Percentiles rank a stretch among this genome's conserved stretches.
phyloP scores from a whole-genome alignment of 495 filamentous ascomycete genomes.

The Aspergillus baeticus region DNA sequence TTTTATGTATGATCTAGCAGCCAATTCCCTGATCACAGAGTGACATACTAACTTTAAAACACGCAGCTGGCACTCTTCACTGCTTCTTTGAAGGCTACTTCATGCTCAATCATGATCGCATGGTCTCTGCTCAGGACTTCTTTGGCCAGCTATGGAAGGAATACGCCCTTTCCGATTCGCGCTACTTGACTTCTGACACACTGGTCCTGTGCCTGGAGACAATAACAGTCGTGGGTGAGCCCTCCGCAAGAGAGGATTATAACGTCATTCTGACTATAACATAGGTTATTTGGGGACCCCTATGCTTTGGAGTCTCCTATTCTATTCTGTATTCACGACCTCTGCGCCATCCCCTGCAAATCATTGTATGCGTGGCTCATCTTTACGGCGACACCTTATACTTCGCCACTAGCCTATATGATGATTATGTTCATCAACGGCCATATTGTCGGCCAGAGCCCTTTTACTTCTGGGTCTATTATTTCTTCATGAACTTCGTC shows the following conservation, averaged over 20 bases:
- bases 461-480: constrained; percentile 88
- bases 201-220: constrained; percentile 85
- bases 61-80: constrained; percentile 63
- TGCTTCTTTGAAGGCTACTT: constrained; percentile 88
- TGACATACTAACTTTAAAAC: constrained; percentile 8
- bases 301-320: constrained; percentile 67
- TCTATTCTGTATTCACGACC: constrained; percentile 58
- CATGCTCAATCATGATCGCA: constrained; percentile 60
- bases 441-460: constrained; percentile 73
- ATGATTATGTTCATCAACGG: constrained; percentile 54
- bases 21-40: not conserved
- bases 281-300: constrained; percentile 72
- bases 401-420: constrained; percentile 76
- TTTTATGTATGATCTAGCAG: constrained; percentile 50
- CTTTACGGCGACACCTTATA: constrained; percentile 86
- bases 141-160: constrained; percentile 88
- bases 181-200: constrained; percentile 74
- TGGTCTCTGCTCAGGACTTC: constrained; percentile 58
- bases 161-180: constrained; percentile 79
- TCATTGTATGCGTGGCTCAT: constrained; percentile 73
- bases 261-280: not conserved
- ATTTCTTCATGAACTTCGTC: constrained; percentile 78
- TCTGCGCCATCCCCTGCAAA: constrained; percentile 68
- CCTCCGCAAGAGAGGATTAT: not conserved
- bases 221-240: constrained; percentile 72